Conservation (phyloP, 495 filamentous ascomycete genomes). For the Penicillium fimorum region DNA sequence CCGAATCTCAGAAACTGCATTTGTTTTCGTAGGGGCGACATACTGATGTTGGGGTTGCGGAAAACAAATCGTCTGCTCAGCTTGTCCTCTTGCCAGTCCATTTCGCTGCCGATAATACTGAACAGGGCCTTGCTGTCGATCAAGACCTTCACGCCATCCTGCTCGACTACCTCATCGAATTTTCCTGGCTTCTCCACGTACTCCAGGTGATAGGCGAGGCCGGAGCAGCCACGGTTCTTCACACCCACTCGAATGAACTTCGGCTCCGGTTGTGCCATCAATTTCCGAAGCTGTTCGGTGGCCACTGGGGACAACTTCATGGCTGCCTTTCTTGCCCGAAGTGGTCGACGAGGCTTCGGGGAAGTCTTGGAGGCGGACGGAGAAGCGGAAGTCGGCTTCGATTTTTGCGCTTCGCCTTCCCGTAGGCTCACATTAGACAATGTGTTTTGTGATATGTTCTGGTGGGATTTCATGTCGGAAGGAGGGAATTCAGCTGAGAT, state of each 20-base stretch:
- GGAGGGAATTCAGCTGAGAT: constrained; percentile 55
- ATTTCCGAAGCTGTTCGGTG: constrained; percentile 66
- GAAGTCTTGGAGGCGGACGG: constrained; percentile 34
- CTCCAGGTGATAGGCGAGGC: constrained; percentile 91
- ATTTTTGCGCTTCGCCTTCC: constrained; percentile 66
- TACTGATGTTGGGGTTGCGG: constrained; percentile 96
- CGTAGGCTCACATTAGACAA: constrained; percentile 40
- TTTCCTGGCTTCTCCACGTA: constrained; percentile 85
- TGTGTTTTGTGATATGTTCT: constrained; percentile 22
- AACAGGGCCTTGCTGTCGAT: constrained; percentile 97
- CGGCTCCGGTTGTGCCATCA: constrained; percentile 79
- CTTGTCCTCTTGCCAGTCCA: constrained; percentile 98
- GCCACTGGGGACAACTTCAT: constrained; percentile 81
- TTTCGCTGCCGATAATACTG: constrained; percentile 97
- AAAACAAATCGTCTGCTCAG: constrained; percentile 88
- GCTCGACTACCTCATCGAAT: constrained; percentile 91
- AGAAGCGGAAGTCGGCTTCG: constrained; percentile 37
- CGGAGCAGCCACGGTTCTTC: constrained; percentile 92
- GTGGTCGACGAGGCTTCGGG: constrained; percentile 55
- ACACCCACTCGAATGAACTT: constrained; percentile 94
- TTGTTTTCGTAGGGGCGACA: constrained; percentile 41
- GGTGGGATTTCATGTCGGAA: constrained; percentile 23
- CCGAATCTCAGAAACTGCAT: not conserved
- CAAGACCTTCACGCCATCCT: constrained; percentile 93
- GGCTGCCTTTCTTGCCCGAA: constrained; percentile 85